Percentiles rank a stretch among this genome's conserved stretches.
These are phyloP conservation scores for Cyberlindnera nakhonratchasimensis DNA, from an alignment of 805 yeast genomes.

Conservation along the genomic window DNA sequence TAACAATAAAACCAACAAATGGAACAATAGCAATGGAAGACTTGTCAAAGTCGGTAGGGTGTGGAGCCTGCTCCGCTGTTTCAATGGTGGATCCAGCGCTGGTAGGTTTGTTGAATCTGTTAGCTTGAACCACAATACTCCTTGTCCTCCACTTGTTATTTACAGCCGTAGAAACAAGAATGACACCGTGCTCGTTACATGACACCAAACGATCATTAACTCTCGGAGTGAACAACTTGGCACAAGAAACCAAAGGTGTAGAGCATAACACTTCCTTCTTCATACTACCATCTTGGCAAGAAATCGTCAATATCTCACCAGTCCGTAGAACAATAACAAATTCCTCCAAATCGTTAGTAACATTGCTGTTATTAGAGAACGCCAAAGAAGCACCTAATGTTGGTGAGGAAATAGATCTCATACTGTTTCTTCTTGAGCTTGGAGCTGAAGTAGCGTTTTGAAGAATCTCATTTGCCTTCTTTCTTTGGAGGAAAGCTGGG, in stretches of 20 bases:
- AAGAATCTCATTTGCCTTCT: slow-evolving; percentile 24
- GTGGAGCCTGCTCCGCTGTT: neutral
- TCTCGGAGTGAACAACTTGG: slow-evolving; percentile 63
- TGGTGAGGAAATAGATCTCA: slow-evolving; percentile 28
- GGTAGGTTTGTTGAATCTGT: slow-evolving; percentile 27
- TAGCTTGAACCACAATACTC: slow-evolving; percentile 45
- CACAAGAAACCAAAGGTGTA: slow-evolving; percentile 45
- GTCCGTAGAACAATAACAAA: slow-evolving; percentile 49
- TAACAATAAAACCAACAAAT: slow-evolving; percentile 70
- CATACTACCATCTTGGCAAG: slow-evolving; percentile 47
- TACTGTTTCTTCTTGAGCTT: slow-evolving; percentile 33
- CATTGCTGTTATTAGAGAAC: slow-evolving; percentile 23
- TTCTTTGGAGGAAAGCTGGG: slow-evolving; percentile 41
- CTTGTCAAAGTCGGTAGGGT: slow-evolving; percentile 19
- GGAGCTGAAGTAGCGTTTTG: slow-evolving; percentile 12
- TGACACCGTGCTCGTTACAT: slow-evolving; percentile 43
- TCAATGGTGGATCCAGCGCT: neutral
- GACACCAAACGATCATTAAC: slow-evolving; percentile 70
- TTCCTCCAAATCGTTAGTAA: slow-evolving; percentile 30
- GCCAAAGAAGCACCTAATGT: slow-evolving; percentile 21
- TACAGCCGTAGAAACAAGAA: slow-evolving; percentile 56
- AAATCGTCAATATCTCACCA: slow-evolving; percentile 47
- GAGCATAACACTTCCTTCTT: slow-evolving; percentile 32
- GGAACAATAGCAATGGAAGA: slow-evolving; percentile 52
- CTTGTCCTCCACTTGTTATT: slow-evolving; percentile 65